These are phyloP conservation scores for Gynochthodes officinalis DNA, from an alignment of 257 asterid species.

Conservation along the genomic window DNA sequence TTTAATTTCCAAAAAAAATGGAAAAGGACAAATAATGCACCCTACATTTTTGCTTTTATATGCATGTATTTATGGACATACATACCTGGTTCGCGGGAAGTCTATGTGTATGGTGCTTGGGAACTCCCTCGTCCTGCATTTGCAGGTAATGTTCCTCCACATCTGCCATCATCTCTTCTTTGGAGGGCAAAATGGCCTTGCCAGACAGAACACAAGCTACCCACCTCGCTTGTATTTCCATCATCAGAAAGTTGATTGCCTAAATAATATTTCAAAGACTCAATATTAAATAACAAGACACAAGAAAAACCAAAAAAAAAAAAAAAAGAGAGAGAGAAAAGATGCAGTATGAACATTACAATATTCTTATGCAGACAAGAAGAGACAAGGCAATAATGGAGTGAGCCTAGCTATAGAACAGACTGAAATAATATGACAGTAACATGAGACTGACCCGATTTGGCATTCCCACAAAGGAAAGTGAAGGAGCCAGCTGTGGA, in stretches of 20 bases:
- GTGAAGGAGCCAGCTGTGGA: conserved; percentile 55
- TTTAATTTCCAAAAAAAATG: too few species aligned
- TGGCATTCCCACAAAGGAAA: conserved; percentile 54
- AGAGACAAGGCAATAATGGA: too few species aligned
- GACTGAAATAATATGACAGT: too few species aligned
- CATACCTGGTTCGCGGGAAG: conserved; percentile 16
- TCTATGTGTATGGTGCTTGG: conserved; percentile 7
- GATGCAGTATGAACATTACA: too few species aligned
- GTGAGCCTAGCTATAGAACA: too few species aligned
- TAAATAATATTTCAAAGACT: neutral
- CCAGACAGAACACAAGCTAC: conserved; percentile 46
- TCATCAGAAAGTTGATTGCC: conserved; percentile 18
- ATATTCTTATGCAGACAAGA: too few species aligned
- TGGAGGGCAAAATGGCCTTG: conserved; percentile 34
- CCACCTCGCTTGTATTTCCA: conserved; percentile 63
- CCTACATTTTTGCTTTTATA: too few species aligned
- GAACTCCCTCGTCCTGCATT: conserved; percentile 35
- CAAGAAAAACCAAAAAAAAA: too few species aligned
- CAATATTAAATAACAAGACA: neutral
- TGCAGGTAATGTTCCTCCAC: conserved; percentile 31
- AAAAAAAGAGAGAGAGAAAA: too few species aligned
- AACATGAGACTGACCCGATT: conserved; percentile 20
- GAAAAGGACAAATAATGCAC: too few species aligned
- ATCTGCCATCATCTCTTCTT: conserved; percentile 44
- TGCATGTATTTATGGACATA: too few species aligned